Conservation (phyloP, 2,329 filamentous ascomycete genomes). For the Penicillium corylophilum region DNA sequence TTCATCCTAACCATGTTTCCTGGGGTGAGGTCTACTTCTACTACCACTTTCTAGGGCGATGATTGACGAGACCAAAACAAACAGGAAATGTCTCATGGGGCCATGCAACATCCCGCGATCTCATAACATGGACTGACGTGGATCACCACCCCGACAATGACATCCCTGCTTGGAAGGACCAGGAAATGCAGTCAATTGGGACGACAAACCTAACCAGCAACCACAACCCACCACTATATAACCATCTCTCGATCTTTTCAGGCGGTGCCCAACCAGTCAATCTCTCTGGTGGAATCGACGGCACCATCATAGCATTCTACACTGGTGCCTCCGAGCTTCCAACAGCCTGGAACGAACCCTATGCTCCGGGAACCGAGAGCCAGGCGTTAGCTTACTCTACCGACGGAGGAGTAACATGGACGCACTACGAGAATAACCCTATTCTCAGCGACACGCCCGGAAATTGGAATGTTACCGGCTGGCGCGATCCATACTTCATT, state of each 20-base stretch:
- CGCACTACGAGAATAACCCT: conserved; percentile 14
- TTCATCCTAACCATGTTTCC: conserved; percentile 14
- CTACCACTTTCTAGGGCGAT: no score
- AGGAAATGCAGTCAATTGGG: conserved; percentile 14
- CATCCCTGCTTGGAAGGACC: conserved; percentile 15
- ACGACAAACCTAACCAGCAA: conserved; percentile 15
- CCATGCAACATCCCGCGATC: conserved; percentile 13
- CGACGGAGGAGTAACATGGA: conserved; percentile 14
- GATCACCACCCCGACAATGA: conserved; percentile 11
- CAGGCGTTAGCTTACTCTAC: conserved; percentile 13
- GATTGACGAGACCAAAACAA: no score
- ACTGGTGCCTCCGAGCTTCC: conserved; percentile 9
- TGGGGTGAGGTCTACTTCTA: conserved; percentile 10
- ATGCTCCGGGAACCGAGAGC: conserved; percentile 12
- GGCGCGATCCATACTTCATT: conserved; percentile 15
- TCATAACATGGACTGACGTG: conserved; percentile 17
- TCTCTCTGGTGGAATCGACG: conserved; percentile 9
- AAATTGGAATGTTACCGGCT: conserved; percentile 17
- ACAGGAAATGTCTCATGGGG: conserved; percentile 18
- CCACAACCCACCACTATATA: conserved; percentile 15
- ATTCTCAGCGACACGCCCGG: conserved; percentile 11
- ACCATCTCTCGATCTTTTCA: conserved; percentile 15
- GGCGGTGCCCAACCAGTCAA: conserved; percentile 12
- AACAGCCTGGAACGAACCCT: conserved; percentile 11
- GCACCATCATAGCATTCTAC: conserved; percentile 15